Evolutionary conservation across 345 rosid genomes (phyloP).

Genomic region (Gossypium australe): DNA sequence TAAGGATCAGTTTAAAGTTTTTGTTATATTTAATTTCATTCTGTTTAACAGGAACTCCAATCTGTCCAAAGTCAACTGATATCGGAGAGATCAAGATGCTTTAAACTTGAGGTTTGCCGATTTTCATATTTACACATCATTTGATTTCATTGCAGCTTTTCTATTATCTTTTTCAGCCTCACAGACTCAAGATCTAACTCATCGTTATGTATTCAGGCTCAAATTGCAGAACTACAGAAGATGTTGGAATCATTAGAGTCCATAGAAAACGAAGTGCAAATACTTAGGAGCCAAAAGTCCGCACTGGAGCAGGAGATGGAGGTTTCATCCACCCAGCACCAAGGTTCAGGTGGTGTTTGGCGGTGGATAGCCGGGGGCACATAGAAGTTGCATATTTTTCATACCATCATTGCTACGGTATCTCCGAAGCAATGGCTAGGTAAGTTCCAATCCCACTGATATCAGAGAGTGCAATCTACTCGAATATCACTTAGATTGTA

Average conservation of each 20-base stretch:
- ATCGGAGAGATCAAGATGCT: slow-evolving; percentile 97
- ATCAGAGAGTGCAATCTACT: background rate
- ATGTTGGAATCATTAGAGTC: slow-evolving; percentile 65
- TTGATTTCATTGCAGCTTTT: background rate
- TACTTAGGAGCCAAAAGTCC: slow-evolving; percentile 70
- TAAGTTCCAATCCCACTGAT: background rate
- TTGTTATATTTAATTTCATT: slow-evolving; percentile 1
- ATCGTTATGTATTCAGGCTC: slow-evolving; percentile 50
- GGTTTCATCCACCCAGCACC: slow-evolving; percentile 41
- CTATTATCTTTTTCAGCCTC: background rate
- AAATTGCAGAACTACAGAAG: slow-evolving; percentile 80
- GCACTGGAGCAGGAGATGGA: slow-evolving; percentile 64
- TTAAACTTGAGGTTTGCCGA: slow-evolving; percentile 74
- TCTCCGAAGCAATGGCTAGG: background rate
- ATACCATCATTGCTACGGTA: background rate
- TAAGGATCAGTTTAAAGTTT: background rate
- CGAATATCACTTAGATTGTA: background rate
- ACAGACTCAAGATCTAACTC: background rate
- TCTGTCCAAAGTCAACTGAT: slow-evolving; percentile 87
- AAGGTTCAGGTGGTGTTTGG: slow-evolving; percentile 87
- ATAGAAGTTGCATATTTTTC: slow-evolving; percentile 15
- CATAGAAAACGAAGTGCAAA: slow-evolving; percentile 75
- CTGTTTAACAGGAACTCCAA: slow-evolving; percentile 62
- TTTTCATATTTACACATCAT: background rate
- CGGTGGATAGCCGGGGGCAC: slow-evolving; percentile 57